phyloP scores from a whole-genome alignment of 2,329 filamentous ascomycete species.

The Fusarium acutatum region DNA sequence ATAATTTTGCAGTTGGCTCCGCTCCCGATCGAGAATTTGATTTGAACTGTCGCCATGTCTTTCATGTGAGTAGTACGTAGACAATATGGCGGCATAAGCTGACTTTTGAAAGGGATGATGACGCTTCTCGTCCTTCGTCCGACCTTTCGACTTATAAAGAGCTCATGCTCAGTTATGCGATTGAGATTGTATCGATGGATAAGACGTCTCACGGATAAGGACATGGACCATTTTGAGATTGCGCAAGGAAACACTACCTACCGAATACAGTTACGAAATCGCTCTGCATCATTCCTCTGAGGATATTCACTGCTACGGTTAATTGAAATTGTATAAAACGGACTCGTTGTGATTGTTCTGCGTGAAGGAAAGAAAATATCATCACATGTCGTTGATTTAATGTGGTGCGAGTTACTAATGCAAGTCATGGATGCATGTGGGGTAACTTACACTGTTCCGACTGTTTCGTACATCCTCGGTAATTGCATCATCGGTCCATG shows the following conservation, averaged over 20 bases:
- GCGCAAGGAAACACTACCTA: not conserved
- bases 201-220: not conserved
- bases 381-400: conserved; percentile 23
- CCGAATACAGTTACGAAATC: not conserved
- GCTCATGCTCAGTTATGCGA: not conserved
- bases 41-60: not conserved
- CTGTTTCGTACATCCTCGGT: conserved; percentile 27
- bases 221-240: not conserved
- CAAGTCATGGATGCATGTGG: not conserved
- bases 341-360: not conserved
- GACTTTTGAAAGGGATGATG: not conserved
- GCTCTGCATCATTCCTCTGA: not conserved
- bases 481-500: conserved; percentile 33
- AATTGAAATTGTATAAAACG: not conserved
- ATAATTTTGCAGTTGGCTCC: conserved; percentile 4
- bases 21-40: not conserved
- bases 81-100: not conserved
- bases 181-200: not conserved
- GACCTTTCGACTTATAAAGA: not conserved
- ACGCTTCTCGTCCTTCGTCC: not conserved
- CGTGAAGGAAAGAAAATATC: not conserved
- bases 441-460: not conserved
- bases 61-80: conserved; percentile 3
- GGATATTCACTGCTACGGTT: not conserved
- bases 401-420: not conserved